Conservation (phyloP, 805 yeast genomes). For the Pichia insulana region DNA sequence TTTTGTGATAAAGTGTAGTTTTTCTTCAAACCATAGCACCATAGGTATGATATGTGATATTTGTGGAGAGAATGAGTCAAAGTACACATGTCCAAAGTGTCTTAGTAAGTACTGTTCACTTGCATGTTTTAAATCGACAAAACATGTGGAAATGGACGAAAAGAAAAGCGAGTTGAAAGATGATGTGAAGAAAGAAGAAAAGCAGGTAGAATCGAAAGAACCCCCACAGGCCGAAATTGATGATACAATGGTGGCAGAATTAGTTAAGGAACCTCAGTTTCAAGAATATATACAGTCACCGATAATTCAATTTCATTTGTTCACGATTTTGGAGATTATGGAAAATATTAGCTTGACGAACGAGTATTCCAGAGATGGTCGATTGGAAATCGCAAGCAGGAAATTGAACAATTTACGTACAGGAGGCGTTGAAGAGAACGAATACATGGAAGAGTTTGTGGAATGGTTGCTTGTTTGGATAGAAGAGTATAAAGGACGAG, state of each 20-base stretch:
- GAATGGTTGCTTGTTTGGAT: constrained; percentile 11
- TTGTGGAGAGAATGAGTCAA: constrained; percentile 24
- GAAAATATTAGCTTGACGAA: constrained; percentile 38
- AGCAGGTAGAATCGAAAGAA: too few species aligned
- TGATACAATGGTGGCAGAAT: constrained; percentile 20
- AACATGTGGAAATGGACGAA: constrained; percentile 26
- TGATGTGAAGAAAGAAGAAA: not conserved
- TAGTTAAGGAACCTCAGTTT: constrained; percentile 37
- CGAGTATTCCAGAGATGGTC: constrained; percentile 44
- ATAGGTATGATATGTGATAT: constrained; percentile 19
- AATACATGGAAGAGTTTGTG: constrained; percentile 57
- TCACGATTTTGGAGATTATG: constrained; percentile 38
- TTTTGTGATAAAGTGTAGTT: too few species aligned
- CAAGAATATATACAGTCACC: constrained; percentile 39
- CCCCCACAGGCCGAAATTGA: not conserved
- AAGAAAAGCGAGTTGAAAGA: not conserved
- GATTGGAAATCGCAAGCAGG: constrained; percentile 50
- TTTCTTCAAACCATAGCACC: not conserved
- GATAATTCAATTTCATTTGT: constrained; percentile 48
- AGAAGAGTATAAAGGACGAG: not conserved
- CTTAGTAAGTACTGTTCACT: constrained; percentile 47
- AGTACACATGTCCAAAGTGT: constrained; percentile 44
- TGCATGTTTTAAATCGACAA: constrained; percentile 45
- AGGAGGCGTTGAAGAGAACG: constrained; percentile 62
- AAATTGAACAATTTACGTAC: constrained; percentile 51